Evolutionary conservation across 345 rosid species (phyloP), one percentile per base, ranked within the genome.

Genomic region (Eucalyptus shirleyi): DNA sequence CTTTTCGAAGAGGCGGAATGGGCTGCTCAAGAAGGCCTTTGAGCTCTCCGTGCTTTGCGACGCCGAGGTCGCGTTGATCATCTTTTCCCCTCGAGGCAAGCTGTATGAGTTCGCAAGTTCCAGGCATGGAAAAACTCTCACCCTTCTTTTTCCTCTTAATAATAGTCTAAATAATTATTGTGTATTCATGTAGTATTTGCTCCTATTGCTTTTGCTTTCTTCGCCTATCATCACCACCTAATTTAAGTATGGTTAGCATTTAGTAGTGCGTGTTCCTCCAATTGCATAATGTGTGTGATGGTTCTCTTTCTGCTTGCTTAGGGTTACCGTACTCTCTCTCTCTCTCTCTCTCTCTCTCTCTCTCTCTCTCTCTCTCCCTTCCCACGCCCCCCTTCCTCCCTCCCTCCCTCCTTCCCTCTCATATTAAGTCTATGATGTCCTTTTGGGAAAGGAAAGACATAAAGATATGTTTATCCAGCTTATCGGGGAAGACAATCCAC

Each of bases 11-110:
- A 87, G 90, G 88, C 86, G 90, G 86, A 89, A 72, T 56, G 90
- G 90, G 72, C 90, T 89, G 53, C 67, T 89, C 50, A 89, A 89
- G 88, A 89, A 89, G 88, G 90, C 90, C 86, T 89, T 86, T 50
- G 90, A 89, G 88, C 90, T 89, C 53, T 89, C 90, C 19, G 90
- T 89, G 62, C 90, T 89, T 21, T 89, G 90, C 72, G 90, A 89
- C 53, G 88, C 90, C 30, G 90, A 89, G 51, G 88, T 89, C 18
- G 90, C 90, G 5, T 51, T 89, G 53, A 67, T 89, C 86, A 77
- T 89, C 88, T 89, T 89, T 42, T 89, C 90, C 12, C 86, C 90
- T 10, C 49, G 90, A 30, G 90, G 90, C 23, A 89, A 89, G 72
- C 90, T 89, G 18, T 86, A 89, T 12, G 90, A 89, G 51, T 89